Conservation (phyloP, 2,329 filamentous ascomycete genomes). For the Shiraia bambusicola region DNA sequence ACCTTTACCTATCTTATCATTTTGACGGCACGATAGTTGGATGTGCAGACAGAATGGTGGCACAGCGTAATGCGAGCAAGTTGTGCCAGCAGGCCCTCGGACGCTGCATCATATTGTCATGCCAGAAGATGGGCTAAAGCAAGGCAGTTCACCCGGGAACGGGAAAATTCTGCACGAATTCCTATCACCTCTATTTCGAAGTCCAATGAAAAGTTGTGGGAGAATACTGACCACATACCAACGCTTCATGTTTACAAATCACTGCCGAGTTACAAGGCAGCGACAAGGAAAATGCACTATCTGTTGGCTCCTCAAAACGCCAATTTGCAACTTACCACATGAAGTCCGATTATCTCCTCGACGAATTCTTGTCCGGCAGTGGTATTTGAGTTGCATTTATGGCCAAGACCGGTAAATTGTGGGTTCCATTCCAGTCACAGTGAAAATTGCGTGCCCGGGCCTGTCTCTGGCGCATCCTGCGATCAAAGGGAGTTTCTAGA, state of each 20-base stretch:
- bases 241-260: too few species aligned
- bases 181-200: too few species aligned
- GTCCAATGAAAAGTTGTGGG: too few species aligned
- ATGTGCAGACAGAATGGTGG: slow-evolving; percentile 2
- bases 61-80: slow-evolving; percentile 3
- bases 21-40: slow-evolving; percentile 2
- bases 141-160: too few species aligned
- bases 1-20: too few species aligned
- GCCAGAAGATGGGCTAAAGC: slow-evolving; percentile 4
- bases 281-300: not conserved
- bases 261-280: slow-evolving; percentile 5
- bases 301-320: slow-evolving; percentile 2
- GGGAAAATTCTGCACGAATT: too few species aligned
- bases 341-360: slow-evolving; percentile 14
- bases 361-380: slow-evolving; percentile 19
- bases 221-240: too few species aligned
- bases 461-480: slow-evolving; percentile 13
- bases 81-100: slow-evolving; percentile 8
- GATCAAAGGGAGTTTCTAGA: slow-evolving; percentile 12
- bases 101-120: slow-evolving; percentile 4
- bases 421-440: not conserved
- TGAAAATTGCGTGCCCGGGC: slow-evolving; percentile 6
- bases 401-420: slow-evolving; percentile 6
- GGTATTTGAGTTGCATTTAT: slow-evolving; percentile 3
- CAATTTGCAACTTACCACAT: slow-evolving; percentile 4